Percentiles rank a stretch among this genome's conserved stretches.
phyloP scores from a whole-genome alignment of 306 rosid genomes.

The Malus sylvestris region DNA sequence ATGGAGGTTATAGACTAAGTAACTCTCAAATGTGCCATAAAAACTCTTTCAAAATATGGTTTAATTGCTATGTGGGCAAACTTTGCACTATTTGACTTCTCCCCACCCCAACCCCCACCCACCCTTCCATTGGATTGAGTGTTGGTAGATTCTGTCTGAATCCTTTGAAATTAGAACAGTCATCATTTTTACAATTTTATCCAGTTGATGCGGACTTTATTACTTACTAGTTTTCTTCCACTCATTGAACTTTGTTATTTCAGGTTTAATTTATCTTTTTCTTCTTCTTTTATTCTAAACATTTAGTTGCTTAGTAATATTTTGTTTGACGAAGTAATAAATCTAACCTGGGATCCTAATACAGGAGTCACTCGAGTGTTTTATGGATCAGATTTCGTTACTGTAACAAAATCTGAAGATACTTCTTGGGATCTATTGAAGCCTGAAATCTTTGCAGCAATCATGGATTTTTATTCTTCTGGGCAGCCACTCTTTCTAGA shows the following conservation, averaged over 20 bases:
- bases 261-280: background rate
- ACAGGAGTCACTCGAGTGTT: slow-evolving; percentile 69
- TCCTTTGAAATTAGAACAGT: no score
- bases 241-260: background rate
- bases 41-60: background rate
- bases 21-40: background rate
- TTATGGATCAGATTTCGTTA: slow-evolving; percentile 91
- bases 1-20: background rate
- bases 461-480: slow-evolving; percentile 93
- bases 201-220: background rate
- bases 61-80: background rate
- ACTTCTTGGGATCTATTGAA: slow-evolving; percentile 75
- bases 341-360: background rate
- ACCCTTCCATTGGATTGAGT: no score
- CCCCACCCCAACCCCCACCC: no score
- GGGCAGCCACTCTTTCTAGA: slow-evolving; percentile 81
- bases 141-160: no score
- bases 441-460: slow-evolving; percentile 87
- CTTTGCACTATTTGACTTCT: background rate
- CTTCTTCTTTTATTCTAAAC: background rate
- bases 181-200: no score
- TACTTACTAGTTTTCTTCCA: background rate
- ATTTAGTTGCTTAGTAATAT: background rate
- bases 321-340: background rate
- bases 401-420: slow-evolving; percentile 83